phyloP scores from a whole-genome alignment of 768 basidiomycete genomes.

The Lactifluus pinguis region DNA sequence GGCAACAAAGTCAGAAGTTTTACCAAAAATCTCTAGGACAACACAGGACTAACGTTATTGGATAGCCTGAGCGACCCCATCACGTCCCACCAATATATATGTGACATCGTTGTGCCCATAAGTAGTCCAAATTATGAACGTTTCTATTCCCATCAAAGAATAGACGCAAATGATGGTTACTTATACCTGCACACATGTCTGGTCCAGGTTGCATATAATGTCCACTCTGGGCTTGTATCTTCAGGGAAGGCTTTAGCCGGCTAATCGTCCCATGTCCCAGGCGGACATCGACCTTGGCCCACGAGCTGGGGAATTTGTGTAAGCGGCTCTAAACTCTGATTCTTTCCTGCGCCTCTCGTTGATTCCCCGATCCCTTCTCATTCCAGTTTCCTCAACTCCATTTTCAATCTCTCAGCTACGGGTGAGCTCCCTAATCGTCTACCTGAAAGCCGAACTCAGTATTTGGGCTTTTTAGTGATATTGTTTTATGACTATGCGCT shows the following conservation, averaged over 20 bases:
- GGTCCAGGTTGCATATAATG: not conserved
- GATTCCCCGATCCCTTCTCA: not conserved
- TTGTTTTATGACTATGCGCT: slow-evolving; percentile 27
- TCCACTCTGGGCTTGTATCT: not conserved
- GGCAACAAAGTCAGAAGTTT: not conserved
- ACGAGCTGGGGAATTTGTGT: not conserved
- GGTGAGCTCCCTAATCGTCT: not conserved
- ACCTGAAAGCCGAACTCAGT: not conserved
- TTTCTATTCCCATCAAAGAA: not conserved
- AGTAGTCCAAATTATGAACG: not conserved
- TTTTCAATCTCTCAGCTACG: not conserved
- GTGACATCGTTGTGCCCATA: too few relatives aligned
- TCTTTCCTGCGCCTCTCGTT: not conserved
- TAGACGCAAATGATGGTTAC: not conserved
- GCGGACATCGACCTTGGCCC: not conserved
- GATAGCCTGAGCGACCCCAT: not conserved
- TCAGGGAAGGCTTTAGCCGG: not conserved
- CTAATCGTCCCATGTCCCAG: slow-evolving; percentile 3
- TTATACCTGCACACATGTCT: not conserved
- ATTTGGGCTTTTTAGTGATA: slow-evolving; percentile 17
- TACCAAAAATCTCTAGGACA: not conserved
- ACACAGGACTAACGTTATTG: not conserved
- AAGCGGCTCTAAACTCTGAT: not conserved
- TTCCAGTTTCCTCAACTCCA: slow-evolving; percentile 2
- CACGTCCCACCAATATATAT: not conserved